Evolutionary conservation across 2,329 filamentous ascomycete species (phyloP).

Genomic region (Aspergillus sp.): DNA sequence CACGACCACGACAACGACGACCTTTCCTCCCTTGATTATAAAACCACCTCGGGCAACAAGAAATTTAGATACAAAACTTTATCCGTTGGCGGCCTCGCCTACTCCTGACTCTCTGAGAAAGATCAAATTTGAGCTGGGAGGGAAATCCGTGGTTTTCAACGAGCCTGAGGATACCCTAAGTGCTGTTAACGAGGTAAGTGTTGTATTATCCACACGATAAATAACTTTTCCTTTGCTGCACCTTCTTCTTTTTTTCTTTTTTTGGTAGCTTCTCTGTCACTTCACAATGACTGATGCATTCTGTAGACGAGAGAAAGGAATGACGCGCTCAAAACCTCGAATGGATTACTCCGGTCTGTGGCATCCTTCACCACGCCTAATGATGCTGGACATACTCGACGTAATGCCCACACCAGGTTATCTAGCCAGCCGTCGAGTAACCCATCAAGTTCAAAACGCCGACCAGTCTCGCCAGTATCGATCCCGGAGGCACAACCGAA

Average conservation of each 20-base stretch:
- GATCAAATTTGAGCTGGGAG: conserved; percentile 66
- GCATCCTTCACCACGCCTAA: conserved; percentile 38
- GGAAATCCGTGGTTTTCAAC: conserved; percentile 54
- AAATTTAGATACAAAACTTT: conserved; percentile 77
- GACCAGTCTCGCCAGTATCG: conserved; percentile 48
- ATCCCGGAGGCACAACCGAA: conserved; percentile 49
- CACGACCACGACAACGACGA: conserved; percentile 77
- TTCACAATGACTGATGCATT: neutral
- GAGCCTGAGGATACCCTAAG: conserved; percentile 54
- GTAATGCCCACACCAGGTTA: conserved; percentile 16
- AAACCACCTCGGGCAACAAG: conserved; percentile 63
- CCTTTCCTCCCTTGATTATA: conserved; percentile 76
- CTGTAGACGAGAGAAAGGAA: conserved; percentile 40
- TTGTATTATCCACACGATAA: conserved; percentile 1
- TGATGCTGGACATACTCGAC: conserved; percentile 24
- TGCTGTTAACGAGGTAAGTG: conserved; percentile 50
- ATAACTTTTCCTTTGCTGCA: neutral
- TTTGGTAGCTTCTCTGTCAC: conserved; percentile 5
- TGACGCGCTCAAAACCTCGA: conserved; percentile 39
- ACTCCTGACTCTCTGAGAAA: conserved; percentile 72
- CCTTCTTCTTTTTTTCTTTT: neutral
- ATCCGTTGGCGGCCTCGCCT: conserved; percentile 74
- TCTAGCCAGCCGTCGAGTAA: conserved; percentile 19
- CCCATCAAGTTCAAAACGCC: conserved; percentile 34
- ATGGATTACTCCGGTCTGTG: conserved; percentile 43